Base-by-base conservation (phyloP, 306 rosid genomes). In the Psophocarpus tetragonolobus region DNA sequence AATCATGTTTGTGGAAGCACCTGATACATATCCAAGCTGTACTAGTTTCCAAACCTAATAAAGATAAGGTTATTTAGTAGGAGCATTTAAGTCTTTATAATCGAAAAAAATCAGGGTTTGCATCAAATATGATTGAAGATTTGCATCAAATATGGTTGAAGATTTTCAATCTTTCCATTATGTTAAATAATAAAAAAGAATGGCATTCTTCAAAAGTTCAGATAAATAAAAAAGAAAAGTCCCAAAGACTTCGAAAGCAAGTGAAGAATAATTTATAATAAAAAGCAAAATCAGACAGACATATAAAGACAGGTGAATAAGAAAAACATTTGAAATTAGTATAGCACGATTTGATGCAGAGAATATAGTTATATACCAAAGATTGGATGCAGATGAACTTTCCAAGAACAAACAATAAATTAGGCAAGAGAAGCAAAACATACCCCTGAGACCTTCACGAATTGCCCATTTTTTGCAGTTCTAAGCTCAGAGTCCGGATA, bases 371-470 rank as follows among this genome's bases (percentile, higher is more conserved):
- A 65, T 51, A 38, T 13, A 33, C 41, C 26, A 42, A 71, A 35
- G 29, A 75, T n/a, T n/a, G n/a, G 23, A 23, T 35, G 56, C 71
- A 54, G 47, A 74, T 30, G 50, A 64, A 75, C 27, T 57, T 64
- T 56, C 35, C 61, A 20, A 61, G 23, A 77, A 23, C 72, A 66
- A 57, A n/a, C 38, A 35, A 68, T 29, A 74, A 71, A 50, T 65
- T 30, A 66, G 64, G 78, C 45, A 73, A 81, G 74, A 5, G 81
- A 47, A 82, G 57, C 39, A 64, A 71, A 64, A 82, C 97, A 61
- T 95, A 95, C 99, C 94, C 99, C 99, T 3, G 99, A 92, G 81
- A 95, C 94, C 85, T 95, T 95, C 88, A 95, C 97, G 35, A 89
- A 89, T 68, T 95, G 97, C 72, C 99, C 99, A 87, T 89, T 92